phyloP scores from a whole-genome alignment of 176 grass and related monocot species.

The Avena eriantha region DNA sequence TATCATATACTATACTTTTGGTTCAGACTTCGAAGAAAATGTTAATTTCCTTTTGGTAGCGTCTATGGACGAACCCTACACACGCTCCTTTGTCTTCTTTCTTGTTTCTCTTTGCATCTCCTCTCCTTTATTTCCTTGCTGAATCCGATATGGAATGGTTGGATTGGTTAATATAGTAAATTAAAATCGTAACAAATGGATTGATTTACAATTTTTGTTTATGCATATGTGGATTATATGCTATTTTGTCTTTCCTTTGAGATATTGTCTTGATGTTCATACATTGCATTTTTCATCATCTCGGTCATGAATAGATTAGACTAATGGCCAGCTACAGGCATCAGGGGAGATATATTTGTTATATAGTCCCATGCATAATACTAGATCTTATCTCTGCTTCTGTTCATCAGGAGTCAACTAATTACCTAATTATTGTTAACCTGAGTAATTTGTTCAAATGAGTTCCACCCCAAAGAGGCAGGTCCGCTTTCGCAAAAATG shows the following conservation, averaged over 20 bases:
- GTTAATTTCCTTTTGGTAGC: neutral
- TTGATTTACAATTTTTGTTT: neutral
- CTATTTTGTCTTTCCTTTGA: neutral
- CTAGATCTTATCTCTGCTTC: neutral
- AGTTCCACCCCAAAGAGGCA: slow-evolving; percentile 45
- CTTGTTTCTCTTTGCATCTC: too few relatives aligned
- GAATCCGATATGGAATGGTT: neutral
- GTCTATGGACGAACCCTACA: neutral
- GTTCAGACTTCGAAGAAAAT: neutral
- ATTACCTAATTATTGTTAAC: neutral
- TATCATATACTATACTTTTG: neutral
- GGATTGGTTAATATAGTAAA: neutral
- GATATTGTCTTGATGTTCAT: neutral
- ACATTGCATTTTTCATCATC: neutral
- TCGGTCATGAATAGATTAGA: neutral
- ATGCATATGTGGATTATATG: neutral
- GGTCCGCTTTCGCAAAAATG: slow-evolving; percentile 58
- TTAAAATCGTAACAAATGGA: neutral
- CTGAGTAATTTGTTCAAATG: neutral
- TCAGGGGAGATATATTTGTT: neutral
- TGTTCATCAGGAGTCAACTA: neutral
- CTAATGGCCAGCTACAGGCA: neutral
- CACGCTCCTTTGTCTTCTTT: neutral
- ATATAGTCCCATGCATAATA: neutral
- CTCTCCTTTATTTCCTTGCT: neutral